Evolutionary conservation across 176 grass and related monocot genomes (phyloP), one percentile per base, ranked within the genome.

Genomic region (Miscanthus lutarioriparius): DNA sequence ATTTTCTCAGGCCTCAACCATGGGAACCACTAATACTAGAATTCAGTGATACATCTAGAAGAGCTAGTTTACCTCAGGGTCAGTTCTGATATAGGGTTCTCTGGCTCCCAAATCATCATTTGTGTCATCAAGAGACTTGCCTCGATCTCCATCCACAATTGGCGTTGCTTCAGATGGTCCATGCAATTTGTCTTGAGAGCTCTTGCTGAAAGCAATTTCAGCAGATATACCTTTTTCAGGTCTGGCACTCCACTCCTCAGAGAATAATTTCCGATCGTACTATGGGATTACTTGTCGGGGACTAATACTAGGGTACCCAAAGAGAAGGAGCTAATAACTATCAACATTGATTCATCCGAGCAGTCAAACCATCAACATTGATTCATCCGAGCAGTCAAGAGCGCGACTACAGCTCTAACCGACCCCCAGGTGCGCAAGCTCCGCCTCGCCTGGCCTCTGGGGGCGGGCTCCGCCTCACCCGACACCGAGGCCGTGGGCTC

Each of bases 251-350:
- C 96, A 99, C 78, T 99, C 96, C 77, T 99, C 93, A 58, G 83
- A 99, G 76, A 99, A 99, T 86, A 87, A 77, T 40, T 56, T 54
- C 96, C 96, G 96, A 88, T 99, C 91, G 56, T 67, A 67, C 82
- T 91, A 91, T 26, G 84, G 59, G 82, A 99, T 94, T 30, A n/a
- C n/a, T n/a, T n/a, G n/a, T n/a, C n/a, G n/a, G n/a, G n/a, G n/a
- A n/a, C n/a, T n/a, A n/a, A n/a, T n/a, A n/a, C n/a, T n/a, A n/a
- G n/a, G n/a, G n/a, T n/a, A n/a, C n/a, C n/a, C n/a, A n/a, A n/a
- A n/a, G n/a, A n/a, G n/a, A n/a, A n/a, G n/a, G n/a, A n/a, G n/a
- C n/a, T n/a, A n/a, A n/a, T n/a, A n/a, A n/a, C n/a, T n/a, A n/a
- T n/a, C n/a, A n/a, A n/a, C n/a, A n/a, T n/a, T n/a, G n/a, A n/a